A percentile compares a stretch with the other conserved stretches of the same genome.
phyloP scores from a whole-genome alignment of 805 yeast genomes.

The Schwanniomyces pseudopolymorphus region DNA sequence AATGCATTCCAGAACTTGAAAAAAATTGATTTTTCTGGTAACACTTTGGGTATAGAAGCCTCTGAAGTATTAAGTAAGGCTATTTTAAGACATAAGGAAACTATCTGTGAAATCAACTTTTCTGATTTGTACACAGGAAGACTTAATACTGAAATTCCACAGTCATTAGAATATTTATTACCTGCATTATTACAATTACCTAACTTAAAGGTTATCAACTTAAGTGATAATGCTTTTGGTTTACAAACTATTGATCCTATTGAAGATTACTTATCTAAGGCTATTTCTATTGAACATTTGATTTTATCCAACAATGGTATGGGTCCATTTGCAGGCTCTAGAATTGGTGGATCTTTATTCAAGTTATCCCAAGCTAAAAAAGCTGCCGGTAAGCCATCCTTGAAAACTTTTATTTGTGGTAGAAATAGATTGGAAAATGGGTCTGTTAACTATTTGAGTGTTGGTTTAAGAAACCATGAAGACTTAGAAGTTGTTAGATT shows the following conservation, averaged over 20 bases:
- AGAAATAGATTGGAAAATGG: constrained; percentile 97
- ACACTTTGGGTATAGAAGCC: constrained; percentile 91
- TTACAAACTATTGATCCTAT: constrained; percentile 90
- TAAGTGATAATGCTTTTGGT: constrained; percentile 96
- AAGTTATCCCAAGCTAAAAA: constrained; percentile 66
- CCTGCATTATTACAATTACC: constrained; percentile 71
- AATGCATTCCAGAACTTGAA: constrained; percentile 34
- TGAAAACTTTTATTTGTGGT: constrained; percentile 92
- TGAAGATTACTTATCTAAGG: constrained; percentile 73
- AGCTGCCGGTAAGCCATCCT: constrained; percentile 44
- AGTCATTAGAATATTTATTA: constrained; percentile 68
- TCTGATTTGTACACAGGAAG: constrained; percentile 96
- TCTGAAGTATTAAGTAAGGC: constrained; percentile 67
- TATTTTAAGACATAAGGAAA: constrained; percentile 41
- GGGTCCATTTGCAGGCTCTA: constrained; percentile 97
- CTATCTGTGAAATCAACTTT: constrained; percentile 69
- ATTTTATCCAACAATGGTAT: constrained; percentile 92
- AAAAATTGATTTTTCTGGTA: constrained; percentile 82
- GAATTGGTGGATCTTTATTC: constrained; percentile 85
- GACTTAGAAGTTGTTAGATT: constrained; percentile 71
- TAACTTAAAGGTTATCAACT: constrained; percentile 68
- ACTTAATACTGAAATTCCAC: constrained; percentile 90
- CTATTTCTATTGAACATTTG: constrained; percentile 79
- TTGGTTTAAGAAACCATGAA: constrained; percentile 80
- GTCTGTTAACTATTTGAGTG: constrained; percentile 78